Evolutionary conservation across 305 asterid genomes (phyloP).

Genomic region (Nicotiana rustica): DNA sequence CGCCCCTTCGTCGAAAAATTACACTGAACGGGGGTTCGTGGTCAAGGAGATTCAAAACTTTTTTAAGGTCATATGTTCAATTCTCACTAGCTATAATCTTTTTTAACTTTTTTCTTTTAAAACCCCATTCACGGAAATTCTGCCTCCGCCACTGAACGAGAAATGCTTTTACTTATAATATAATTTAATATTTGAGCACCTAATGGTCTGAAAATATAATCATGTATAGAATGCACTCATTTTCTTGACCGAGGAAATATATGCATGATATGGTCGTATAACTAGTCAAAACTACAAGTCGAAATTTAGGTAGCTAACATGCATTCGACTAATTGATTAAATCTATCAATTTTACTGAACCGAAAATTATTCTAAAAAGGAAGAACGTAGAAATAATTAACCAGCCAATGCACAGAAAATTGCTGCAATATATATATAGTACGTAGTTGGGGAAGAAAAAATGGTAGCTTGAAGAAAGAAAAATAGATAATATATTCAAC

Average conservation of each 20-base stretch:
- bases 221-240: neutral
- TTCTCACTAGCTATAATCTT: too few species aligned
- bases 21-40: too few species aligned
- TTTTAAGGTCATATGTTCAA: too few species aligned
- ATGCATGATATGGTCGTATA: neutral
- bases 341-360: neutral
- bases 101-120: too few species aligned
- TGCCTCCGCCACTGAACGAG: too few species aligned
- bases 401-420: neutral
- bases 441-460: neutral
- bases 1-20: too few species aligned
- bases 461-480: neutral
- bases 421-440: too few species aligned
- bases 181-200: neutral
- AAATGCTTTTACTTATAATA: neutral
- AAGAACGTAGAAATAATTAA: too few species aligned
- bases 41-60: too few species aligned
- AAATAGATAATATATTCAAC: neutral
- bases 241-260: neutral
- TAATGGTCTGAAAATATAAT: neutral
- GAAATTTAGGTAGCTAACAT: neutral
- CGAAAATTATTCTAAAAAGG: neutral
- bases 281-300: neutral
- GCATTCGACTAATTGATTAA: neutral
- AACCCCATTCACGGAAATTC: too few species aligned